Base-by-base conservation (phyloP, 2,329 filamentous ascomycete genomes). In the Sclerotinia glacialis region DNA sequence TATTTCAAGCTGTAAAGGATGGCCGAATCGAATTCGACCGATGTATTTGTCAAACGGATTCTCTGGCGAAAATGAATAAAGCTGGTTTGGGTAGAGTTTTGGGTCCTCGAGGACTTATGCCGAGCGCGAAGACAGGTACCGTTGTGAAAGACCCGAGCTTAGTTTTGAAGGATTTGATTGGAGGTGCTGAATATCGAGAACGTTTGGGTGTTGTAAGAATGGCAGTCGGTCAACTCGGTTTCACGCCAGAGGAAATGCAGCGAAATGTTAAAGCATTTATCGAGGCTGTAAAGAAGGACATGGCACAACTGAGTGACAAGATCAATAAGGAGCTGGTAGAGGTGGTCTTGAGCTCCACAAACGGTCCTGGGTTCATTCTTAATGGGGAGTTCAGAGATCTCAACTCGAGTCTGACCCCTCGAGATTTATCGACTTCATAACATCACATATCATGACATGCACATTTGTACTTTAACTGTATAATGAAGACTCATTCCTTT, bases 101-200 rank as follows among this genome's bases (percentile, higher is more conserved):
- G 26, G 95, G 95, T 74, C 95, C 96, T 55, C 89, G 86, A 78
- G 93, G 93, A 3, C 79, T 99, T 75, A 98, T 99, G 95, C 95
- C 95, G 7, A 96, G 86, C 77, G 80, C 85, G 68, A 97, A 97
- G 83, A 87, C 87, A 69, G 93, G 92, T 71, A 98, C 95, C 0
- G 90, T 99, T 66, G 92, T 96, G 31, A 89, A 85, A 75, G 90
- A 96, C 76, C 85, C 97, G 21, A 84, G 84, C 64, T 78, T 82
- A n/a, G 84, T 88, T 44, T 90, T 99, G 74, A 86, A 85, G 74
- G 91, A 94, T 71, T 87, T 97, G 79, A 87, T 92, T 18, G 93
- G 94, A 69, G 92, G 89, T 64, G 91, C 89, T 64, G 88, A 93
- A 72, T 99, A 97, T 80, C 87, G 92, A 76, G 95, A 99, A 81